Evolutionary conservation across 2,329 filamentous ascomycete species (phyloP), one percentile per base, ranked within the genome.

Genomic region (Penicillium sp.): DNA sequence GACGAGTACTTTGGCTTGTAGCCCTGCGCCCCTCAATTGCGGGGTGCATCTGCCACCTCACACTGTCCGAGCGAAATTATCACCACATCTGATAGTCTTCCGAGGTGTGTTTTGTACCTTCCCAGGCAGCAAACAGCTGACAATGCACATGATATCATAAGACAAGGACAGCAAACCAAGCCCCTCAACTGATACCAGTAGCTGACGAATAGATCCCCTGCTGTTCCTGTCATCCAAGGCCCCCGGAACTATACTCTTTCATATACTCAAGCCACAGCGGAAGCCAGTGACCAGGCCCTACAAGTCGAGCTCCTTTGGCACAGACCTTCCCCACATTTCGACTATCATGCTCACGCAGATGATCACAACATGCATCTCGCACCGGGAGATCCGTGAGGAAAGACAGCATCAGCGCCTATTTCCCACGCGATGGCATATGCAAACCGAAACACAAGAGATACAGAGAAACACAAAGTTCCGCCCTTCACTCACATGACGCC

Each of bases 21-120:
- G 38, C 29, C 27, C 35, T 53, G 36, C 36, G 19, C 42, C 45
- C 27, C 50, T 47, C 39, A 49, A 62, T 60, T 66, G 65, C 65
- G 65, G 65, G 65, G 65, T 67, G 61, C 63, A 60, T 57, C 52
- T 50, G 55, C 55, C 51, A 53, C 43, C 52, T 49, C 49, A 53
- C 35, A 48, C 31, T 51, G 51, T 53, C 54, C 54, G 51, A 61
- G 62, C 57, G 55, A 64, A 42, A 56, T 55, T 45, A 49, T 50
- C 31, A 38, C 38, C 42, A 38, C 25, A 42, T 39, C 38, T 29
- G 31, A 31, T 23, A 44, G 12, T 15, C 31, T 25, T 43, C 21
- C 44, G 31, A n/a, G 44, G 19, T n/a, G 17, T 43, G n/a, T 13
- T 5, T 17, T n/a, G 36, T 49, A n/a, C 21, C 19, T 35, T 19